Evolutionary conservation across 2,329 filamentous ascomycete genomes (phyloP), one percentile per base, ranked within the genome.

Genomic region (Hawksworthiomyces lignivorus): DNA sequence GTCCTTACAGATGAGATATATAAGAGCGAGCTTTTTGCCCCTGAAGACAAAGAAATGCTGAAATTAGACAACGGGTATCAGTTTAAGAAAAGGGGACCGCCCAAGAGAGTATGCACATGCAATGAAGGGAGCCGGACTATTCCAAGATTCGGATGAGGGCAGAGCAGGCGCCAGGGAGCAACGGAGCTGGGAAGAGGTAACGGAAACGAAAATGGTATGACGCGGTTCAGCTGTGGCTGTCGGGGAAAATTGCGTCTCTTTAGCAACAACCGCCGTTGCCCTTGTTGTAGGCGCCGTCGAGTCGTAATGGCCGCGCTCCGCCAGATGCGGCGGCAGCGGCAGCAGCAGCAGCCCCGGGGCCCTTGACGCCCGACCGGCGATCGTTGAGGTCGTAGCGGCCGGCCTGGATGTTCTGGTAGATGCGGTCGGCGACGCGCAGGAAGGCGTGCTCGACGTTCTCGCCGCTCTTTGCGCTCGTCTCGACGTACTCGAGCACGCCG

Each of bases 311-410:
- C 8, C 45, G 40, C 27, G 31, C 31, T 17, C 43, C 45, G 36
- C 30, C 67, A 60, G 52, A 70, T 60, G 43, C 31, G 17, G 39
- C 42, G 29, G 36, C 30, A 7, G 40, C 42, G 8, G 32, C 43
- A 6, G 47, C 41, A 18, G 42, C 40, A 2, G 43, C 34, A 14
- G 20, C 39, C 49, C 74, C 62, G 50, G 81, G 62, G 41, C 82
- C 81, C 64, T 96, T 97, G 47, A 98, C 89, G 20, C 92, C 92
- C 47, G 84, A 90, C 57, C 89, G 77, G 56, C 90, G 75, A 62
- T 97, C 90, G 58, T 95, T 94, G 52, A 97, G 68, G 64, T 98
- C 89, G 60, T 97, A 97, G 59, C 80, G 87, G 10, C 92, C 92
- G 2, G 87, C 87, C 68, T 96, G 87, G 48, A 98, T 96, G 56